A percentile compares a stretch with the other conserved stretches of the same genome.
These are phyloP conservation scores for Epichloe hybrida DNA, from an alignment of 2,329 filamentous ascomycete species.

Conservation along the genomic window DNA sequence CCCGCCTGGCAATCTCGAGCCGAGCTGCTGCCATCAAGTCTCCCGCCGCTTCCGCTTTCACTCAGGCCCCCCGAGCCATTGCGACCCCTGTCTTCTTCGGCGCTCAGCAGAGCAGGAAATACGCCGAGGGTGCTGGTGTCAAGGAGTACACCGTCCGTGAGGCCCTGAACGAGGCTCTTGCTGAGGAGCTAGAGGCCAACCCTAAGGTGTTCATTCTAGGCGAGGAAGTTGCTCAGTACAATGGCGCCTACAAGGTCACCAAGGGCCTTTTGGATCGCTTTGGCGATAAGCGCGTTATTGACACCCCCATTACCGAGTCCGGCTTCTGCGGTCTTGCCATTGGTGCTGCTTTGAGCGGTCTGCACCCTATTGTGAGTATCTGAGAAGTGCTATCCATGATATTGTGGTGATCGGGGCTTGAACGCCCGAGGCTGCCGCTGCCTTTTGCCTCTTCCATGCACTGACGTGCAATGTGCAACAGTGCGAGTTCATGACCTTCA, in stretches of 20 bases:
- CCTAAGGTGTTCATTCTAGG: constrained; percentile 91
- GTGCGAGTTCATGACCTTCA: constrained; percentile 99
- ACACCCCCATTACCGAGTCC: constrained; percentile 95
- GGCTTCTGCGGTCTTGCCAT: constrained; percentile 90
- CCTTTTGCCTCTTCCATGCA: constrained; percentile 1
- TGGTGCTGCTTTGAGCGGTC: constrained; percentile 84
- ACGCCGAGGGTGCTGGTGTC: constrained; percentile 44
- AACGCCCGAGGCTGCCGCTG: background rate
- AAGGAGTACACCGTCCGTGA: constrained; percentile 97
- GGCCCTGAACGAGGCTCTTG: constrained; percentile 92
- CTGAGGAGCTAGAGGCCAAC: constrained; percentile 91
- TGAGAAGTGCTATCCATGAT: background rate
- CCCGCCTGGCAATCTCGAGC: constrained; percentile 33
- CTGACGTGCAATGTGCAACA: constrained; percentile 20
- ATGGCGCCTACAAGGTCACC: constrained; percentile 99
- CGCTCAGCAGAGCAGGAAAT: constrained; percentile 36
- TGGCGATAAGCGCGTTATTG: constrained; percentile 92
- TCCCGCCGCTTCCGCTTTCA: constrained; percentile 22
- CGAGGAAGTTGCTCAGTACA: constrained; percentile 99
- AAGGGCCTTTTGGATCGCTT: constrained; percentile 96
- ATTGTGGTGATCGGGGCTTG: background rate
- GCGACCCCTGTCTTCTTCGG: constrained; percentile 24
- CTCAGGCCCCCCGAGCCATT: constrained; percentile 20
- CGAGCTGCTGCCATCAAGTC: constrained; percentile 22
- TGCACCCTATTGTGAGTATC: constrained; percentile 75